Evolutionary conservation across 2,329 filamentous ascomycete genomes (phyloP).

Genomic region (Eutypa lata): DNA sequence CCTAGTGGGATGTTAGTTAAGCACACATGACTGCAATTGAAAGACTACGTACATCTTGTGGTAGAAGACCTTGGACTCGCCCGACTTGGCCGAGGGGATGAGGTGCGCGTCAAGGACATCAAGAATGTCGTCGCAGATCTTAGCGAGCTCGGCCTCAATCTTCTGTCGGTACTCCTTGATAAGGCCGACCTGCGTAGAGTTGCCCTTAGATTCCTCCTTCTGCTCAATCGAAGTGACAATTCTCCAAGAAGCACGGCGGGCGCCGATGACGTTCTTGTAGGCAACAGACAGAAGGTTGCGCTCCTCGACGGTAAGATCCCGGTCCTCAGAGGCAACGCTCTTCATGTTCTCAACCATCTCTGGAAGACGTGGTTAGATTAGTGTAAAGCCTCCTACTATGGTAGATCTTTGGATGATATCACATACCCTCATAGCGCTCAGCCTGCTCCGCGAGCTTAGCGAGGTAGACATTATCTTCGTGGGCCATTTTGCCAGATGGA

Average conservation of each 20-base stretch:
- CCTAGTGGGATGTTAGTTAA: constrained; percentile 50
- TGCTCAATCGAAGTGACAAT: constrained; percentile 98
- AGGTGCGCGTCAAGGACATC: constrained; percentile 91
- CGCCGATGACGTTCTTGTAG: constrained; percentile 99
- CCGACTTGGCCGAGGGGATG: constrained; percentile 89
- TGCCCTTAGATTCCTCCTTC: constrained; percentile 99
- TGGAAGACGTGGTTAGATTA: constrained; percentile 36
- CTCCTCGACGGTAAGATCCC: constrained; percentile 86
- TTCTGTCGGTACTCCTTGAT: constrained; percentile 99
- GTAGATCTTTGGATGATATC: constrained; percentile 7
- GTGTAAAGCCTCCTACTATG: constrained; percentile 5
- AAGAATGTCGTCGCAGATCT: constrained; percentile 97
- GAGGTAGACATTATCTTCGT: constrained; percentile 99
- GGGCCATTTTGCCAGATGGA: constrained; percentile 77
- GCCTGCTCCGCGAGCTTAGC: constrained; percentile 99
- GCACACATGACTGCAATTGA: background rate
- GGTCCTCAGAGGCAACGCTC: constrained; percentile 85
- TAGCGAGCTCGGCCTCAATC: constrained; percentile 94
- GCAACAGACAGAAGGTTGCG: constrained; percentile 95
- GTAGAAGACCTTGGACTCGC: constrained; percentile 99
- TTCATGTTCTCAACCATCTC: constrained; percentile 99
- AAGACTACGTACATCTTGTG: constrained; percentile 82
- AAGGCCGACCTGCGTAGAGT: constrained; percentile 80
- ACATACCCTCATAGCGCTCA: constrained; percentile 97
- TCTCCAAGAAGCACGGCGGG: constrained; percentile 95